Conservation (phyloP, 1,284 basidiomycete species). For the Cerioporus squamosus region DNA sequence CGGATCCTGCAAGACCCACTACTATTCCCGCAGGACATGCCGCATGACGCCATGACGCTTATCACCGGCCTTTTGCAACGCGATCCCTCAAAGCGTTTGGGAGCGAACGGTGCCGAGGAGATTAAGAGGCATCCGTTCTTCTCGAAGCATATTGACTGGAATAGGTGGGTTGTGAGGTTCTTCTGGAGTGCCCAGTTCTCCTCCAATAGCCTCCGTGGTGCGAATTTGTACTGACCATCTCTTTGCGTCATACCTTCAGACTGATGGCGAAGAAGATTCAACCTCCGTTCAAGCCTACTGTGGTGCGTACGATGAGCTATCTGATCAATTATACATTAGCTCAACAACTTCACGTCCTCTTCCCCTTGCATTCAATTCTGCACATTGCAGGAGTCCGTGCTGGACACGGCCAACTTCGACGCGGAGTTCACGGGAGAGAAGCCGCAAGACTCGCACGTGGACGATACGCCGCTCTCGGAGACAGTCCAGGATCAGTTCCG, state of each 20-base stretch:
- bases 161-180: slow-evolving; percentile 49
- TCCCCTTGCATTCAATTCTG: no score
- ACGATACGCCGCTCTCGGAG: slow-evolving; percentile 89
- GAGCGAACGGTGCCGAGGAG: slow-evolving; percentile 92
- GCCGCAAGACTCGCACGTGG: slow-evolving; percentile 92
- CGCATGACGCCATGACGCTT: slow-evolving; percentile 86
- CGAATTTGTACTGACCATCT: slow-evolving; percentile 4
- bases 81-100: slow-evolving; percentile 85
- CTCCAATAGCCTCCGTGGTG: no score
- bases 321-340: not conserved
- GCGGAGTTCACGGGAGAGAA: slow-evolving; percentile 94
- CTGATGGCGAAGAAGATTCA: slow-evolving; percentile 95
- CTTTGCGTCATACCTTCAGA: slow-evolving; percentile 39
- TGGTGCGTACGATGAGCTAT: slow-evolving; percentile 60
- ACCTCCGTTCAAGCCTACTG: slow-evolving; percentile 97
- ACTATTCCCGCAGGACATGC: slow-evolving; percentile 91
- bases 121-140: slow-evolving; percentile 99
- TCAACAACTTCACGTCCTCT: not conserved
- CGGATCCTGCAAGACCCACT: slow-evolving; percentile 95
- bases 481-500: slow-evolving; percentile 95
- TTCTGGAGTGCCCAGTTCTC: no score
- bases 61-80: slow-evolving; percentile 90
- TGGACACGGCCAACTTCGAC: slow-evolving; percentile 92
- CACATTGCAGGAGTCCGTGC: slow-evolving; percentile 66
- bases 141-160: slow-evolving; percentile 93